Evolutionary conservation across 176 grass and related monocot species (phyloP).

Genomic region (Zizania latifolia): DNA sequence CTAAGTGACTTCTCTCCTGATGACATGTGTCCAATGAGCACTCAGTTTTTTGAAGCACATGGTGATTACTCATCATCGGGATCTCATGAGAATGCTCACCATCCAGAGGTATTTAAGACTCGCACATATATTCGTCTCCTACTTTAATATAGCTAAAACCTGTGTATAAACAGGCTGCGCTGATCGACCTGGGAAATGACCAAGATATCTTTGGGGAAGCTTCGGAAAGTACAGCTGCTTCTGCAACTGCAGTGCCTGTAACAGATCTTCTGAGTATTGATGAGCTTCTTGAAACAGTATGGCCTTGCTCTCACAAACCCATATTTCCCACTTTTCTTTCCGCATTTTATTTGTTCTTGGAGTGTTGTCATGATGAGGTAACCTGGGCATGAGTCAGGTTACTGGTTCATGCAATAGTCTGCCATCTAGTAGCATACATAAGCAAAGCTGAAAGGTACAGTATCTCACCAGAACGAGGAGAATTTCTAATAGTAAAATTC

Average conservation of each 20-base stretch:
- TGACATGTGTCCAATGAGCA: conserved; percentile 67
- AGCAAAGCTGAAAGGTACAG: background rate
- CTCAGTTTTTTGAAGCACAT: conserved; percentile 47
- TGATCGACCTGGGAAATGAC: conserved; percentile 45
- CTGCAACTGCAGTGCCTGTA: conserved; percentile 27
- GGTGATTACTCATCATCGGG: conserved; percentile 26
- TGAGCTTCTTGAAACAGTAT: conserved; percentile 89
- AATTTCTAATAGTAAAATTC: background rate
- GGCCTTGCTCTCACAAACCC: background rate
- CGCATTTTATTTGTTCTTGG: background rate
- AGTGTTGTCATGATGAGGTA: conserved; percentile 13
- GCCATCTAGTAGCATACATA: conserved; percentile 7
- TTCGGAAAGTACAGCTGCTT: conserved; percentile 53
- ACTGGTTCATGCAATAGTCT: background rate
- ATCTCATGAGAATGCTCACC: conserved; percentile 21
- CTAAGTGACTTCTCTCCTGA: conserved; percentile 83
- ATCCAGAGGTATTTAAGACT: conserved; percentile 61
- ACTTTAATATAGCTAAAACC: conserved; percentile 10
- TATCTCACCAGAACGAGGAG: background rate
- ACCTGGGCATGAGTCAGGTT: no score
- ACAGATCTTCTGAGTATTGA: conserved; percentile 69
- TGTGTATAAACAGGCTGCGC: conserved; percentile 33
- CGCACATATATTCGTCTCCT: conserved; percentile 22
- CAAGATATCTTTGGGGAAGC: conserved; percentile 60
- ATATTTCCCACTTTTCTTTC: background rate